A percentile compares a stretch with the other conserved stretches of the same genome.
Conservation (phyloP, 352 stramenopile species). For the Globisporangium lucens region DNA sequence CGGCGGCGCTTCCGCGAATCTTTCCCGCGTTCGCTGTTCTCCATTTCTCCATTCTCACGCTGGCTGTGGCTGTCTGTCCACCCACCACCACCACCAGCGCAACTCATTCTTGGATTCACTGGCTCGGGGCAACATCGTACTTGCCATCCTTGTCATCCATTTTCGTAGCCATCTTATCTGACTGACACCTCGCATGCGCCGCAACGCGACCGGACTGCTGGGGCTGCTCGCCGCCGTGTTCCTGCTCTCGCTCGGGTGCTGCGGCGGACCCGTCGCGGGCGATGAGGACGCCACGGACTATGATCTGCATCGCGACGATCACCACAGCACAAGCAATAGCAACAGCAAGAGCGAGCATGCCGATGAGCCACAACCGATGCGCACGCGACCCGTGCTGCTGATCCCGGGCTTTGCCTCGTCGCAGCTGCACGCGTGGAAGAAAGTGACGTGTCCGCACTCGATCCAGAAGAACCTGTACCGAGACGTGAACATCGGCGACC, state of each 20-base stretch:
- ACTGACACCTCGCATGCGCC: background rate
- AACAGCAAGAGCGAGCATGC: background rate
- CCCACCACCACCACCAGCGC: background rate
- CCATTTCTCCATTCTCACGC: background rate
- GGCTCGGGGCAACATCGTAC: background rate
- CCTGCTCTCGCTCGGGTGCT: constrained; percentile 17
- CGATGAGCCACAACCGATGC: background rate
- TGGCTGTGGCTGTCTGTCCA: no score
- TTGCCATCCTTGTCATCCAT: background rate
- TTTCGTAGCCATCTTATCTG: background rate
- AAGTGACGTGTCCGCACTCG: constrained; percentile 44
- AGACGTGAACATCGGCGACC: constrained; percentile 73
- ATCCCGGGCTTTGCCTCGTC: constrained; percentile 78
- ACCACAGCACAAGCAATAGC: background rate
- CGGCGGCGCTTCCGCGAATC: background rate
- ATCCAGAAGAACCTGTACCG: constrained; percentile 80
- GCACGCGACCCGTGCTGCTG: constrained; percentile 60
- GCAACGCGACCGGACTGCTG: constrained; percentile 15
- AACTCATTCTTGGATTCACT: constrained; percentile 4
- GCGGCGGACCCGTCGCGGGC: constrained; percentile 13
- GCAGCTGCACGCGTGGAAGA: constrained; percentile 73
- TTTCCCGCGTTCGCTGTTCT: background rate
- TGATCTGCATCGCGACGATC: background rate
- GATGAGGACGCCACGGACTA: constrained; percentile 8
- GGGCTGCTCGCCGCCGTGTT: constrained; percentile 18